These are phyloP conservation scores for Intubia oerlemansii DNA, from an alignment of 2,329 filamentous ascomycete species.

Conservation along the genomic window DNA sequence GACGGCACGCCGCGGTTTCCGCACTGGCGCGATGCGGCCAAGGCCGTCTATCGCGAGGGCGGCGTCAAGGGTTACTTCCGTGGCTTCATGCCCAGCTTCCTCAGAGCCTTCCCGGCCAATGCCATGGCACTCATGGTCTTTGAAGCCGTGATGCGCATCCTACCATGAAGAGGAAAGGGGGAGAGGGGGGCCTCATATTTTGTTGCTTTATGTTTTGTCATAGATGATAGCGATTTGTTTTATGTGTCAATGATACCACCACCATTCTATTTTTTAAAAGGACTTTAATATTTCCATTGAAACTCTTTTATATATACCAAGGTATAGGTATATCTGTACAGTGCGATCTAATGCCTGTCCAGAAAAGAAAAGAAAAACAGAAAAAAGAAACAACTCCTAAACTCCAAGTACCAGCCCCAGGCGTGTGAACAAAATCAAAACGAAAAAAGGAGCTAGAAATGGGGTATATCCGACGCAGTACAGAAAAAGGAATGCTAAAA, in stretches of 20 bases:
- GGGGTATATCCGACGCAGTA: too few species aligned
- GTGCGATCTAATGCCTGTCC: too few species aligned
- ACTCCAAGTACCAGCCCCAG: too few species aligned
- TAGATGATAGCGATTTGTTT: too few species aligned
- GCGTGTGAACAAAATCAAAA: too few species aligned
- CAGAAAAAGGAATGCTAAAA: too few species aligned
- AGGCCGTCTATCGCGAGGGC: conserved; percentile 50
- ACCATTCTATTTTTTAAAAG: neutral
- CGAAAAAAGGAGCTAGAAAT: too few species aligned
- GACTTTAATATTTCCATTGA: neutral
- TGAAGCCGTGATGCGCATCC: conserved; percentile 65
- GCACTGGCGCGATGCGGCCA: conserved; percentile 62
- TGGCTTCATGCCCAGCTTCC: conserved; percentile 81
- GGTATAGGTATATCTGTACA: too few species aligned
- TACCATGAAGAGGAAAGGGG: conserved; percentile 19
- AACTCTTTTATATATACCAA: too few species aligned
- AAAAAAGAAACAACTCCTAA: too few species aligned
- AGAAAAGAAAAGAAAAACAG: too few species aligned
- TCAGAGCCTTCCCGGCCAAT: conserved; percentile 89
- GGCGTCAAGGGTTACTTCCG: conserved; percentile 76
- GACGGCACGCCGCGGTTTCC: conserved; percentile 49
- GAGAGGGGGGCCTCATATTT: neutral
- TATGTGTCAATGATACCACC: too few species aligned
- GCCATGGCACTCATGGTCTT: conserved; percentile 85
- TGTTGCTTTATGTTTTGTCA: neutral